Base-by-base conservation (phyloP, 306 rosid species). In the Styphnolobium japonicum region DNA sequence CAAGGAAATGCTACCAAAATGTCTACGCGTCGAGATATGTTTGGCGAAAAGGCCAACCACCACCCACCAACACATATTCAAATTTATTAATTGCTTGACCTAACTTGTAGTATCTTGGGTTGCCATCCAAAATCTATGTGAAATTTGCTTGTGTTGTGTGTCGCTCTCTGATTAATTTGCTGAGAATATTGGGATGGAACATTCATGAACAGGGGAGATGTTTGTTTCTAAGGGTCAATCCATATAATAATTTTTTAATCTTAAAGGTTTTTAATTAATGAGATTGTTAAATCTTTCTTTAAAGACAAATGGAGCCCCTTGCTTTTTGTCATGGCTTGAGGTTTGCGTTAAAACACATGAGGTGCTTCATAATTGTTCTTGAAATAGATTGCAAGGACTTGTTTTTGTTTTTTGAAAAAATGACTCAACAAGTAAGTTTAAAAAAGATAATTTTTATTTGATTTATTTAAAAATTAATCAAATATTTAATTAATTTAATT, bases 11-110 rank as follows among this genome's bases (percentile, higher is more conserved):
- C 36, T 40, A 53, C 53, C 49, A 33, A 36, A 25, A 12, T 11
- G 18, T 10, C 22, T n/a, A 71, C 42, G 6, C 6, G 14, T 23
- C 14, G 21, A 33, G 10, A 37, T 37, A 34, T 12, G 40, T 67
- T 71, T 68, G 61, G 73, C 78, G 11, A 55, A 81, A 69, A 49
- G 3, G 55, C 52, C 71, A 70, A 76, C 34, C 75, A 80, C 43
- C 5, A 25, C 7, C 73, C 31, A 23, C 49, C 65, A 57, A 19
- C 16, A 19, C 14, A 29, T 49, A 0, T 40, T 27, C 53, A 5
- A 66, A 25, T 53, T 36, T 66, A 34, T 36, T 51, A 23, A 34
- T 36, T 51, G n/a, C 7, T 27, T 40, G 53, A 52, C 81, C 57
- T 40, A 6, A 53, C 23, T 55, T 45, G 18, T 25, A 40, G 8